Conservation (phyloP, 306 rosid genomes). For the Vigna unguiculata region DNA sequence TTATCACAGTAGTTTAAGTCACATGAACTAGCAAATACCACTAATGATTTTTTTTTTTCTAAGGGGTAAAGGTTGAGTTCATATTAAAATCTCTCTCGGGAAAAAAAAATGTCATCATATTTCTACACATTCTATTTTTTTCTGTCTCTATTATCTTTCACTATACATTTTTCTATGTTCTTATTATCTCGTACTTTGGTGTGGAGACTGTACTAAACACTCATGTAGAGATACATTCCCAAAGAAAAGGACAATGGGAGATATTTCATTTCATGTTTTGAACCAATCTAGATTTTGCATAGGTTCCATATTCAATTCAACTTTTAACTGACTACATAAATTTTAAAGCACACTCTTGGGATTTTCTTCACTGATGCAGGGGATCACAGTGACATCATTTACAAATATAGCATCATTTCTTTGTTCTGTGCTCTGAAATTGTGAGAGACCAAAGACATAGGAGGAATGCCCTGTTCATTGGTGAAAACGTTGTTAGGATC, state of each 20-base stretch:
- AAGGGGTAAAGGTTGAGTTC: too few species aligned
- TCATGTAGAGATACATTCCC: background rate
- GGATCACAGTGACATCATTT: slow-evolving; percentile 20
- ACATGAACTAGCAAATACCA: too few species aligned
- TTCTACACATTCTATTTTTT: too few species aligned
- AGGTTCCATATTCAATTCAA: background rate
- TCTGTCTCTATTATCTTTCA: too few species aligned
- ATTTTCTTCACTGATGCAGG: background rate
- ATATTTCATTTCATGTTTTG: slow-evolving; percentile 7
- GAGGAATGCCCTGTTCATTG: slow-evolving; percentile 81
- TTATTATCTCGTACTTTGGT: background rate
- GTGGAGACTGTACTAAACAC: background rate
- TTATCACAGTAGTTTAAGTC: too few species aligned
- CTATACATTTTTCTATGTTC: background rate
- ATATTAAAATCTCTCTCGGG: too few species aligned
- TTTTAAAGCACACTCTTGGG: slow-evolving; percentile 18
- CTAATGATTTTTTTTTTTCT: too few species aligned
- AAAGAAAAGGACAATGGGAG: background rate
- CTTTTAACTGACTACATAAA: background rate
- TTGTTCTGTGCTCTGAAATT: slow-evolving; percentile 9
- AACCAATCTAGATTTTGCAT: background rate
- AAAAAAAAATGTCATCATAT: too few species aligned
- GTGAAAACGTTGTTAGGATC: slow-evolving; percentile 74
- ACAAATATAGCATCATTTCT: slow-evolving; percentile 17
- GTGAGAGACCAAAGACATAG: slow-evolving; percentile 35